A percentile compares a stretch with the other conserved stretches of the same genome.
phyloP scores from a whole-genome alignment of 179 eudicot genomes.

The Vitellaria paradoxa region DNA sequence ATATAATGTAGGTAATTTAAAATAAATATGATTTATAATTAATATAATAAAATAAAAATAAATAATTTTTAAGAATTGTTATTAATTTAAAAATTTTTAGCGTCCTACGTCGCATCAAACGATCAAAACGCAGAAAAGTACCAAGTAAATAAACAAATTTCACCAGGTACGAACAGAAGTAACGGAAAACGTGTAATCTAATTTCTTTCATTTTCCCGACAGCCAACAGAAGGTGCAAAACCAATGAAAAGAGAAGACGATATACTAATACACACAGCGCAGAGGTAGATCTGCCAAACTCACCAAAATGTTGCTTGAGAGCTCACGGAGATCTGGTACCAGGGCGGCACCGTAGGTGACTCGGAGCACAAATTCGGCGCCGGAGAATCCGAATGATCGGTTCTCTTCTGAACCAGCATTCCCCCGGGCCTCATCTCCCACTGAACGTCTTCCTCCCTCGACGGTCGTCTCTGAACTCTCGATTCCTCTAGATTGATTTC shows the following conservation, averaged over 20 bases:
- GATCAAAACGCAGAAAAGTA: conserved; percentile 39
- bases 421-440: conserved; percentile 33
- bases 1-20: too few species aligned
- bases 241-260: not conserved
- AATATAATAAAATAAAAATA: too few species aligned
- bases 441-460: conserved; percentile 18
- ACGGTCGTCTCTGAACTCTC: conserved; percentile 17
- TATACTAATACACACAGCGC: not conserved
- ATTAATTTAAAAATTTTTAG: too few species aligned
- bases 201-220: conserved; percentile 4
- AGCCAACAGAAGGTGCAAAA: not conserved
- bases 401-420: not conserved
- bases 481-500: conserved; percentile 12
- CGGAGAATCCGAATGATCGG: conserved; percentile 27
- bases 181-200: too few species aligned
- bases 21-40: too few species aligned
- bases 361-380: conserved; percentile 37
- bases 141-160: conserved; percentile 37
- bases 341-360: conserved; percentile 30
- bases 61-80: too few species aligned
- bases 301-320: conserved; percentile 2
- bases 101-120: too few species aligned
- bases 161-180: not conserved
- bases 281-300: not conserved
- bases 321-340: not conserved